Percentiles rank a stretch among this genome's conserved stretches.
Evolutionary conservation across 495 filamentous ascomycete genomes (phyloP).

Genomic region (Xylaria sp.): DNA sequence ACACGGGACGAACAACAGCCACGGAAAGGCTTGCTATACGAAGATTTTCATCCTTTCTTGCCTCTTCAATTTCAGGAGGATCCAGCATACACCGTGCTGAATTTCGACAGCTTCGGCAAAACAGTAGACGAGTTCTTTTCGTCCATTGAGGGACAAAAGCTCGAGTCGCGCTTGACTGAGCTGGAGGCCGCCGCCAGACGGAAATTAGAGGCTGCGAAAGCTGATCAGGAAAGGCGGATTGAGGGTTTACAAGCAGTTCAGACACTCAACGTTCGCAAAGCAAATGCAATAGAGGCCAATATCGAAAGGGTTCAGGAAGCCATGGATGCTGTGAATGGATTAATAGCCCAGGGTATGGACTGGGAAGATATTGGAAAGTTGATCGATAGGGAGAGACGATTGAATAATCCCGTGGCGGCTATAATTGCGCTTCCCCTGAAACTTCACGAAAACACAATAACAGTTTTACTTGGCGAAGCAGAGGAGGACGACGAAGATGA

Average conservation of each 20-base stretch:
- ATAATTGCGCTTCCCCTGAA: conserved; percentile 89
- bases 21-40: conserved; percentile 70
- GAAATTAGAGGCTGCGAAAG: conserved; percentile 79
- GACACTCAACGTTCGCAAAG: conserved; percentile 84
- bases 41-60: conserved; percentile 94
- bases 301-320: conserved; percentile 88
- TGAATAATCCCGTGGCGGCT: conserved; percentile 83
- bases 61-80: conserved; percentile 82
- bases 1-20: conserved; percentile 45
- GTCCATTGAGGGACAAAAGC: conserved; percentile 90
- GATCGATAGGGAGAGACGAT: conserved; percentile 82
- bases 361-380: conserved; percentile 90
- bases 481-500: conserved; percentile 57
- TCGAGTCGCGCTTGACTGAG: conserved; percentile 82
- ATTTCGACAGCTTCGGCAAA: conserved; percentile 85
- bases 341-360: conserved; percentile 93
- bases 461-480: conserved; percentile 76
- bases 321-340: conserved; percentile 85
- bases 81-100: conserved; percentile 66
- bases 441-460: conserved; percentile 86
- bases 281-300: conserved; percentile 88
- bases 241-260: conserved; percentile 81
- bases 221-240: conserved; percentile 83
- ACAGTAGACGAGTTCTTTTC: conserved; percentile 98
- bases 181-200: conserved; percentile 79